Evolutionary conservation across 192 early-diverging fungal species (phyloP), one percentile per base, ranked within the genome.

Genomic region (Chytriomyces sp.): DNA sequence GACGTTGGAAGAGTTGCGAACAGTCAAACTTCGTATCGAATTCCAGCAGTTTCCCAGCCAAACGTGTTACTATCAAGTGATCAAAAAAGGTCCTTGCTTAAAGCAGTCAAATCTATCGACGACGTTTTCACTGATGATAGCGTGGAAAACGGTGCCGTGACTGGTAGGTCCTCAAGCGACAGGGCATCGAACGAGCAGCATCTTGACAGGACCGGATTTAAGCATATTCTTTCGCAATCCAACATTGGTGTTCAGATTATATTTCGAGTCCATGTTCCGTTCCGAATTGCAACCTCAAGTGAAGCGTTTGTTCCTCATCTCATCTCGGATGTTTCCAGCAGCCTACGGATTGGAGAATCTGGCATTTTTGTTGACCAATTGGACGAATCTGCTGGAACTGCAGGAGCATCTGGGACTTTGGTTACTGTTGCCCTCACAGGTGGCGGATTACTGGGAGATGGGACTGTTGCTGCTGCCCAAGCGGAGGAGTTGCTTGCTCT

Each of bases 401-500:
- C 9, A 9, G 70, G 10, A 20, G 7, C 24, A 11, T 11, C n/a
- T 35, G 70, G 62, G 47, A 74, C 72, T 3, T 61, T 79, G 5
- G 72, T 82, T 0, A 79, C 76, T n/a, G 75, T 72, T 45, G 61
- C 44, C 9, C 60, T 82, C 10, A 77, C 75, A 20, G 75, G 74
- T 45, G 63, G 50, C 16, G 77, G 72, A n/a, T 43, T 48, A n/a
- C 24, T 49, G 16, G 47, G 66, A 20, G 53, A 50, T 45, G 78
- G 80, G 20, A 44, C 69, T n/a, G 59, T 65, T 23, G 76, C 80
- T 50, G 81, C 81, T 13, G 81, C 75, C n/a, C 80, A 78, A 24
- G 83, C 80, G 6, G 83, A 85, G 46, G 77, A 82, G n/a, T 50
- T 85, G 35, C 47, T 46, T 10, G 81, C 69, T 4, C 24, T 83